Conservation (phyloP, 179 eudicot species). For the Beta corolliflora region DNA sequence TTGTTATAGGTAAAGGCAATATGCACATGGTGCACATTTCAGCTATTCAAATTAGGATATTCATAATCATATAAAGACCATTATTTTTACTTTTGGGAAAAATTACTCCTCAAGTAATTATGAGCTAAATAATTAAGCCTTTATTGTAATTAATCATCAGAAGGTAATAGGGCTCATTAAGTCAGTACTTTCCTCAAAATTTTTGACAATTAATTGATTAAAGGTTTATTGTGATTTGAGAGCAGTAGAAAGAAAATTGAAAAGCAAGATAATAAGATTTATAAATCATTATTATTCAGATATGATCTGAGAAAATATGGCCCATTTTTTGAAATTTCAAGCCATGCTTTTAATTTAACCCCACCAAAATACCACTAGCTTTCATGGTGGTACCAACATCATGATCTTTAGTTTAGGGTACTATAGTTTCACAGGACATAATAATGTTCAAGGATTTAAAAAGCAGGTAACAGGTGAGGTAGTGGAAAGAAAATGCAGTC, state of each 20-base stretch:
- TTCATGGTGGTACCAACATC: slow-evolving; percentile 38
- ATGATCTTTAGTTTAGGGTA: slow-evolving; percentile 26
- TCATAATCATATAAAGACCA: not conserved
- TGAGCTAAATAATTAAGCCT: not conserved
- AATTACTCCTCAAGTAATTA: too few species aligned
- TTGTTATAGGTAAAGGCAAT: slow-evolving; percentile 32
- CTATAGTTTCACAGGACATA: slow-evolving; percentile 34
- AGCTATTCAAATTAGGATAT: slow-evolving; percentile 7
- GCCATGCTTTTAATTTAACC: slow-evolving; percentile 31
- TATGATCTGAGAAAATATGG: slow-evolving; percentile 20
- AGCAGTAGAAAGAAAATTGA: slow-evolving; percentile 14
- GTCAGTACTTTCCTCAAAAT: slow-evolving; percentile 10
- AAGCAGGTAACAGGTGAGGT: slow-evolving; percentile 24
- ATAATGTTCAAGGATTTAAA: slow-evolving; percentile 16
- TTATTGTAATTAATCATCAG: not conserved
- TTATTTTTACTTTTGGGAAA: not conserved
- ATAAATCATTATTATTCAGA: slow-evolving; percentile 26
- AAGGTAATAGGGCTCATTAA: not conserved
- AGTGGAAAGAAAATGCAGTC: slow-evolving; percentile 24
- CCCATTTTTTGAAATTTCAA: slow-evolving; percentile 34
- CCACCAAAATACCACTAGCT: slow-evolving; percentile 36
- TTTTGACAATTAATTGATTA: not conserved
- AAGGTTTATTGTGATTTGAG: not conserved
- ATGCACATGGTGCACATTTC: slow-evolving; percentile 31
- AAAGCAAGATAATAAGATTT: slow-evolving; percentile 18